Evolutionary conservation across 106 monocot species (phyloP).

Genomic region (Ottelia alismoides): DNA sequence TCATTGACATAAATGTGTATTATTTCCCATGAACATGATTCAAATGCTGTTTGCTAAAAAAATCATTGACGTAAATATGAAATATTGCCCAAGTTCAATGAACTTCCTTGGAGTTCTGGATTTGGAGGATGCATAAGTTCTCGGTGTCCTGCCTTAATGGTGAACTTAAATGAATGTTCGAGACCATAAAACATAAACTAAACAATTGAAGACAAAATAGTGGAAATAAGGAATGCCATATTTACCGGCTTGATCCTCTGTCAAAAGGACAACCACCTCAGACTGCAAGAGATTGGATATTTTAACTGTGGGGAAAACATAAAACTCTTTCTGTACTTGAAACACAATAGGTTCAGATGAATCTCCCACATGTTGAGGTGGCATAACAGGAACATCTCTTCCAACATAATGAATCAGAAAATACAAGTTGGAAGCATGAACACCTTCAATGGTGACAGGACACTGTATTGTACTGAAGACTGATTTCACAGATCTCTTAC

Average conservation of each 20-base stretch:
- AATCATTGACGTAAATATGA: no score
- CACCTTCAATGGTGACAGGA: slow-evolving; percentile 34
- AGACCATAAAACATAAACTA: no score
- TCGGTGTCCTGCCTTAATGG: no score
- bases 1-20: no score
- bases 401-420: slow-evolving; percentile 52
- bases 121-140: no score
- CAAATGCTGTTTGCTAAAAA: no score
- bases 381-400: slow-evolving; percentile 72
- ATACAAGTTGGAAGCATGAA: slow-evolving; percentile 33
- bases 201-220: no score
- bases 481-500: slow-evolving; percentile 45
- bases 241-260: slow-evolving; percentile 60
- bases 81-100: no score
- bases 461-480: slow-evolving; percentile 52
- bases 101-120: no score
- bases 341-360: slow-evolving; percentile 35
- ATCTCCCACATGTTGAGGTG: slow-evolving; percentile 21
- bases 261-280: slow-evolving; percentile 45
- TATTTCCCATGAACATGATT: no score
- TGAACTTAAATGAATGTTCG: no score
- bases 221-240: no score
- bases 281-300: slow-evolving; percentile 64
- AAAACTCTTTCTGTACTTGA: slow-evolving; percentile 73
- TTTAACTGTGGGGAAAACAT: slow-evolving; percentile 66